phyloP scores from a whole-genome alignment of 2,329 filamentous ascomycete genomes.

The Xylaria sp. region DNA sequence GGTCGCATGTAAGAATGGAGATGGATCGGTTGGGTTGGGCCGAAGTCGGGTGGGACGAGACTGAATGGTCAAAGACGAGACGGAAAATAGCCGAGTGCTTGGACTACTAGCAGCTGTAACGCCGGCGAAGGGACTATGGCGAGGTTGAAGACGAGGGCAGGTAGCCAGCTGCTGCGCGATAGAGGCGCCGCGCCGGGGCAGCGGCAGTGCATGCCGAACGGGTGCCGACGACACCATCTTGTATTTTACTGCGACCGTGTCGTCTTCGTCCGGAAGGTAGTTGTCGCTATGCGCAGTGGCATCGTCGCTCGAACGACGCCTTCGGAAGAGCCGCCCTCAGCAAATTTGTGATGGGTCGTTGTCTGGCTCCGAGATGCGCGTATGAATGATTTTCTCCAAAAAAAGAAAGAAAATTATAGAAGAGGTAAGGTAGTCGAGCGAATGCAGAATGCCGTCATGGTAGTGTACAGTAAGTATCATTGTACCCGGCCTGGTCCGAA shows the following conservation, averaged over 20 bases:
- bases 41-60: neutral
- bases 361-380: neutral
- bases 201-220: conserved; percentile 35
- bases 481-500: conserved; percentile 7
- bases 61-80: conserved; percentile 12
- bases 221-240: conserved; percentile 37
- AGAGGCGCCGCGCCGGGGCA: conserved; percentile 56
- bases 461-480: neutral
- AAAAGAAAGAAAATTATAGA: conserved; percentile 1
- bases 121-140: conserved; percentile 23
- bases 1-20: conserved; percentile 12
- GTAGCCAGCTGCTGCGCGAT: conserved; percentile 44
- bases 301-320: conserved; percentile 35
- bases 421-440: neutral
- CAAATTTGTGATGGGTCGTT: conserved; percentile 1
- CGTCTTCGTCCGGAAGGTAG: conserved; percentile 33
- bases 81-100: conserved; percentile 19
- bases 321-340: conserved; percentile 28
- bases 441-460: conserved; percentile 37
- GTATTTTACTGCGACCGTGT: conserved; percentile 24
- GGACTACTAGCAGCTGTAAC: conserved; percentile 14
- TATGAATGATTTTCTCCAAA: conserved; percentile 7
- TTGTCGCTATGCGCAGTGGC: conserved; percentile 29
- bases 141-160: conserved; percentile 31
- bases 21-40: conserved; percentile 1